Percentiles rank a stretch among this genome's conserved stretches.
Conservation (phyloP, 805 yeast genomes). For the Candida verbasci region DNA sequence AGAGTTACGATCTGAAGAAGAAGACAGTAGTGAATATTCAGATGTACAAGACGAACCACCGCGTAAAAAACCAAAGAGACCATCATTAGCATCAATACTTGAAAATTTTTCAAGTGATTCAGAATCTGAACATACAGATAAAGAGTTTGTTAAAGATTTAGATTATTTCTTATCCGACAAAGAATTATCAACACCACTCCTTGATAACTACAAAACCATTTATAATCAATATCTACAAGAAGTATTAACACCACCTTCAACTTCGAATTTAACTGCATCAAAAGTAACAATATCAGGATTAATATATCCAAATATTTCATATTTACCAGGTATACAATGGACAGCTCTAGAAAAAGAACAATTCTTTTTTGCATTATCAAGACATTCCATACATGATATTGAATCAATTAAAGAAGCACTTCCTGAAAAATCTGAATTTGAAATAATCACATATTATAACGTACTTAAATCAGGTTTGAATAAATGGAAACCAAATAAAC, state of each 20-base stretch:
- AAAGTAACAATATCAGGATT: slow-evolving; percentile 13
- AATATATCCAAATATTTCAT: slow-evolving; percentile 4
- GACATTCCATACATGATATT: slow-evolving; percentile 45
- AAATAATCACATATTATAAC: slow-evolving; percentile 44
- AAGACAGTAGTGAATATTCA: too few species aligned
- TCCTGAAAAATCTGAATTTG: slow-evolving; percentile 38
- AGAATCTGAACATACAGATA: too few species aligned
- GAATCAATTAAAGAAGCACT: slow-evolving; percentile 37
- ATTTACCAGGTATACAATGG: slow-evolving; percentile 42
- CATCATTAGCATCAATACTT: too few species aligned
- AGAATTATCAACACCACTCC: too few species aligned
- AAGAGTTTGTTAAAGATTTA: too few species aligned
- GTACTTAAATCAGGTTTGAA: slow-evolving; percentile 26
- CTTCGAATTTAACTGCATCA: slow-evolving; percentile 7
- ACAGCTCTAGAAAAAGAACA: slow-evolving; percentile 42
- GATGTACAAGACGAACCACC: too few species aligned
- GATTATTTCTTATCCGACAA: too few species aligned
- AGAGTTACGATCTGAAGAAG: too few species aligned
- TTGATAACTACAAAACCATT: slow-evolving; percentile 18
- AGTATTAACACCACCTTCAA: slow-evolving; percentile 11
- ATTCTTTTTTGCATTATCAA: slow-evolving; percentile 47
- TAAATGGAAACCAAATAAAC: slow-evolving; percentile 14
- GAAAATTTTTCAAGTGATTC: too few species aligned
- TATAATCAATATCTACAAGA: slow-evolving; percentile 26
- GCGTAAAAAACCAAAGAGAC: too few species aligned